Evolutionary conservation across 2,329 filamentous ascomycete species (phyloP).

Genomic region (Hymenoscyphus infarciens): DNA sequence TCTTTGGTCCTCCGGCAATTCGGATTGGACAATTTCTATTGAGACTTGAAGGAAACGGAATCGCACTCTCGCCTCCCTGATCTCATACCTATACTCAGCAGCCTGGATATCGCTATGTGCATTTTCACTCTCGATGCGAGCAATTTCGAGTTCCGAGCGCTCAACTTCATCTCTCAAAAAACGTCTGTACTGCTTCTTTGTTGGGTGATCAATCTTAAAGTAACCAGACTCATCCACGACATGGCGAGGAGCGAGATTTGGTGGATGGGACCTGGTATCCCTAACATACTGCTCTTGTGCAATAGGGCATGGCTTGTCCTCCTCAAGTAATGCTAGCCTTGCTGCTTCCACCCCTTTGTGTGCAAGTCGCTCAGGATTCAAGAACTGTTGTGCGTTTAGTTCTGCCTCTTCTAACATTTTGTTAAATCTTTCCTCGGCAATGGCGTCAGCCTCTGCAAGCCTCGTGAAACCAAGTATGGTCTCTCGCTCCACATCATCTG

Average conservation of each 20-base stretch:
- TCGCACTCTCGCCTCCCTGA: not conserved
- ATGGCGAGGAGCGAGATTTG: not conserved
- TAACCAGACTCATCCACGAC: not conserved
- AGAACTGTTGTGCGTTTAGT: not conserved
- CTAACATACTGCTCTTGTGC: not conserved
- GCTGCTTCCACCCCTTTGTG: not conserved
- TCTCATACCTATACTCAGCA: not conserved
- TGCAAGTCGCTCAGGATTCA: not conserved
- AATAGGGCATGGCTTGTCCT: not conserved
- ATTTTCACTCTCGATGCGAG: not conserved
- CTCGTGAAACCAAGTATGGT: not conserved
- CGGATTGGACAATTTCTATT: not conserved
- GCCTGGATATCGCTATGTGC: not conserved
- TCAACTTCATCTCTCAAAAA: not conserved
- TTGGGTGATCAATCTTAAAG: not conserved
- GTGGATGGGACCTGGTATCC: not conserved
- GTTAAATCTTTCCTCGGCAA: not conserved
- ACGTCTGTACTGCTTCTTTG: constrained; percentile 4
- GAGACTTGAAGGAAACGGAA: not conserved
- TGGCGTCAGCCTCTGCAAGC: not conserved
- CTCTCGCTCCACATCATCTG: not conserved
- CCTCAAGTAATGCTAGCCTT: not conserved
- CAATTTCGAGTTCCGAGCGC: not conserved
- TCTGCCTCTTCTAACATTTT: not conserved
- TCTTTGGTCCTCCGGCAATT: not conserved